phyloP scores from a whole-genome alignment of 331 rosid species.

The Rosa hybrid region DNA sequence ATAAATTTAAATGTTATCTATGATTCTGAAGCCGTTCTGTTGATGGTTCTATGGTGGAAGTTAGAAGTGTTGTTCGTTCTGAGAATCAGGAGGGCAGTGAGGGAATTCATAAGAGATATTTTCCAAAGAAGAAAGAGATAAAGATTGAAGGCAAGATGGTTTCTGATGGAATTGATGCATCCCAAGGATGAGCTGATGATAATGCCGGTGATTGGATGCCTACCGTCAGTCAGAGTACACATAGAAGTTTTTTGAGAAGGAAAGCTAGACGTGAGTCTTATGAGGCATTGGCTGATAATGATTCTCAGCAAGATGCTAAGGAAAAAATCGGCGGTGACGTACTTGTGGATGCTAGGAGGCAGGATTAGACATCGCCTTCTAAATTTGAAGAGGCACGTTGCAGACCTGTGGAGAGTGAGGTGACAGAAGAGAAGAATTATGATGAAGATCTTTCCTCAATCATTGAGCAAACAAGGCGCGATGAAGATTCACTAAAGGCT shows the following conservation, averaged over 20 bases:
- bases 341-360: conserved; percentile 36
- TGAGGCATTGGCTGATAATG: conserved; percentile 46
- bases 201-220: conserved; percentile 78
- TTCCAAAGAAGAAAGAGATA: too few species aligned
- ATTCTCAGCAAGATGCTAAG: conserved; percentile 42
- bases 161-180: conserved; percentile 76
- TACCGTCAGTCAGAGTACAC: conserved; percentile 85
- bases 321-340: conserved; percentile 25
- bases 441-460: conserved; percentile 42
- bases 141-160: conserved; percentile 33
- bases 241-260: conserved; percentile 78
- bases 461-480: conserved; percentile 49
- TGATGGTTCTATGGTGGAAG: too few species aligned
- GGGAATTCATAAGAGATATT: too few species aligned
- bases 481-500: conserved; percentile 43
- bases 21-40: too few species aligned
- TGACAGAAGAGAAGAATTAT: conserved; percentile 37
- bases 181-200: conserved; percentile 65
- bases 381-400: conserved; percentile 24
- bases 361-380: conserved; percentile 32
- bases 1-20: too few species aligned
- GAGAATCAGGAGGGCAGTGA: too few species aligned
- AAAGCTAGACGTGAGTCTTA: conserved; percentile 66
- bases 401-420: conserved; percentile 36
- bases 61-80: too few species aligned